Conservation (phyloP, 2,329 filamentous ascomycete genomes). For the Colletotrichum sp. region DNA sequence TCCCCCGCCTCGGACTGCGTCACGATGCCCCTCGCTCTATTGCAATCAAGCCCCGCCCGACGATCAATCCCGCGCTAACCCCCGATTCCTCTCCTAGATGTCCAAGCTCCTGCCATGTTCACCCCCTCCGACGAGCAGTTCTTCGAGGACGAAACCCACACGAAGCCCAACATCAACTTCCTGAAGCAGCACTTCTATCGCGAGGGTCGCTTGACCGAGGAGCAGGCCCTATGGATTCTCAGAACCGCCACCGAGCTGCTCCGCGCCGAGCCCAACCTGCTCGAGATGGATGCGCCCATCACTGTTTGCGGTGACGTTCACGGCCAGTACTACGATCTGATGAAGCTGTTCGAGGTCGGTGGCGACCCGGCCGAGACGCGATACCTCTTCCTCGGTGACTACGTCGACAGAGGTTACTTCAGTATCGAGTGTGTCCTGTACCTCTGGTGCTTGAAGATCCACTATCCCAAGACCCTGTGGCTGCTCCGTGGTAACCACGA, state of each 20-base stretch:
- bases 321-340: conserved; percentile 98
- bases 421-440: conserved; percentile 99
- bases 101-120: conserved; percentile 94
- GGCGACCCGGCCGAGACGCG: conserved; percentile 95
- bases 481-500: conserved; percentile 97
- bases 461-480: conserved; percentile 98
- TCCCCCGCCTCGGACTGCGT: conserved; percentile 21
- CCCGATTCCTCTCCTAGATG: conserved; percentile 65
- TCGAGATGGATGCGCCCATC: conserved; percentile 99
- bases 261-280: conserved; percentile 87
- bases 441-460: conserved; percentile 97
- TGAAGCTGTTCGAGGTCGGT: conserved; percentile 99
- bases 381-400: conserved; percentile 97
- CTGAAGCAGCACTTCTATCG: conserved; percentile 98
- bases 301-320: conserved; percentile 98
- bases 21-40: conserved; percentile 16
- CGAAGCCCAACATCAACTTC: conserved; percentile 91
- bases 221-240: conserved; percentile 97
- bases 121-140: conserved; percentile 95
- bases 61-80: conserved; percentile 27
- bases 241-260: conserved; percentile 86
- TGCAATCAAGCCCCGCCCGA: conserved; percentile 3
- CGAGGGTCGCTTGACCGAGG: conserved; percentile 94
- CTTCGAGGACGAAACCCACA: conserved; percentile 82
- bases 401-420: conserved; percentile 98